Evolutionary conservation across 441 rosid species (phyloP), one percentile per base, ranked within the genome.

Genomic region (Adansonia rubrostipa): DNA sequence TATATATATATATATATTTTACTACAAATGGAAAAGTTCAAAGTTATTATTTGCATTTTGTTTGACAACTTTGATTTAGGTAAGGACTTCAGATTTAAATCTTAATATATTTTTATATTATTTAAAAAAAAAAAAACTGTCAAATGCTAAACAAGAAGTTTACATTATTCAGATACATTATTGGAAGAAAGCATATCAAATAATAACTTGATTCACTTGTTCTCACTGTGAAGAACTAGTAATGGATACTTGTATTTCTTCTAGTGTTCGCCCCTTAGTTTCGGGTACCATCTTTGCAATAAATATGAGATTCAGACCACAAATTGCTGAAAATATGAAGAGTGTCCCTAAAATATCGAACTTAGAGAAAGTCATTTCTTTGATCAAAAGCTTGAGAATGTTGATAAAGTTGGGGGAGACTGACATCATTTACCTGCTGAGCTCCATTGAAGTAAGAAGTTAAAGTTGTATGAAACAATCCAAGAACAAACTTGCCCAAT

Each of bases 271-370:
- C 9, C 92, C 93, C 64, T 89, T 87, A 10, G 93, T 92, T 76
- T 91, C 95, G 11, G 97, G 95, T 15, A 91, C 91, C 80, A 87
- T 66, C 73, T 76, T 91, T 15, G 78, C 80, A 0, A 86, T 80
- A 67, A 91, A 91, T 44, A 88, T 0, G 15, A 86, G 70, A 14
- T 80, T 86, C 0, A 79, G 9, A 6, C 78, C 86, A 71, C 87
- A 84, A 8, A 90, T 62, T 6, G 60, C 77, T 1, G 87, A 50
- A 28, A 80, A 89, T 33, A 87, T 68, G 60, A 89, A 91, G 65
- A 92, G 88, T 36, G 81, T 79, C 1, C 95, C 93, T 89, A 85
- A 42, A 78, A 60, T 19, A 60, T 40, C 15, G 47, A 1, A 44
- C 28, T 20, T 40, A 47, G 50, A 42, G 17, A 28, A 20, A 40